These are phyloP conservation scores for Teratosphaeria epicoccoides DNA, from an alignment of 2,329 filamentous ascomycete species.

Conservation along the genomic window DNA sequence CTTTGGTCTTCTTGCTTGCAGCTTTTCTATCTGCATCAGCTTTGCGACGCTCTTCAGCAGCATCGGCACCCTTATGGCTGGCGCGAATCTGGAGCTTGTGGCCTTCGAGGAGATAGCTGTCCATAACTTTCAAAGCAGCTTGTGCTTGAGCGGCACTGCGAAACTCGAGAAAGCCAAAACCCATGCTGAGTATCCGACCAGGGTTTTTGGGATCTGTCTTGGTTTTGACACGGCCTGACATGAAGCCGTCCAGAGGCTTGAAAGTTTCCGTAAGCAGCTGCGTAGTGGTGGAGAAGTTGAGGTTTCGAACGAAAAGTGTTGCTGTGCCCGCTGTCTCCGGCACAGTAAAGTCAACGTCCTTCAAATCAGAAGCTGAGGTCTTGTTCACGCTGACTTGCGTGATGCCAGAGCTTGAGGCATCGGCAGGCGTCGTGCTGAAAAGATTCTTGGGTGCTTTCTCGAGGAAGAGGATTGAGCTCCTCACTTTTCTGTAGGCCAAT, in stretches of 20 bases:
- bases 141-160: conserved; percentile 65
- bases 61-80: conserved; percentile 78
- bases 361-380: conserved; percentile 56
- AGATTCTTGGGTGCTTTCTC: conserved; percentile 86
- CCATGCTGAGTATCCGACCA: conserved; percentile 85
- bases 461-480: conserved; percentile 81
- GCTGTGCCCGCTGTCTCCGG: conserved; percentile 47
- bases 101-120: conserved; percentile 75
- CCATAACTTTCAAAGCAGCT: conserved; percentile 72
- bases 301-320: conserved; percentile 84
- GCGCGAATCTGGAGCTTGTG: conserved; percentile 77
- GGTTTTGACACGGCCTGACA: conserved; percentile 83
- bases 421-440: conserved; percentile 39
- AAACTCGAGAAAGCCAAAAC: conserved; percentile 93
- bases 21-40: conserved; percentile 76
- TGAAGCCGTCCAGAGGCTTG: conserved; percentile 71
- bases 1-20: conserved; percentile 70
- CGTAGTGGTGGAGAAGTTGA: conserved; percentile 83
- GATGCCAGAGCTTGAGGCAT: conserved; percentile 11
- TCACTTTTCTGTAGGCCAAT: conserved; percentile 80
- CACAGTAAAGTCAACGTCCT: conserved; percentile 46
- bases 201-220: conserved; percentile 87
- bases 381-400: conserved; percentile 39
- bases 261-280: conserved; percentile 67
- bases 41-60: conserved; percentile 72